Evolutionary conservation across 306 rosid genomes (phyloP).

Genomic region (Rosa lucieae): DNA sequence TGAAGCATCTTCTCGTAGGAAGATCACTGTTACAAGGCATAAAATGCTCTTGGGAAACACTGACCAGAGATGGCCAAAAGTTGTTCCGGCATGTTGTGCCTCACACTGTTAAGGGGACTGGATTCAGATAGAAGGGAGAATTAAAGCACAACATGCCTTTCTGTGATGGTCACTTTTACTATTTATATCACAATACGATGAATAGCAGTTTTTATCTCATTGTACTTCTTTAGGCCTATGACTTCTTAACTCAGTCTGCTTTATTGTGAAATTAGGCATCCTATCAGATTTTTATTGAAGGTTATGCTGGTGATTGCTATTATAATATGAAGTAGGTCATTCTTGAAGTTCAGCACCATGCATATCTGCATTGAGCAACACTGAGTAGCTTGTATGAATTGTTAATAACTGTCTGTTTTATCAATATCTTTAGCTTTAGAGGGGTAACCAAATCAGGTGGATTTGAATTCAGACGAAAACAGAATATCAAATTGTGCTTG

Average conservation of each 20-base stretch:
- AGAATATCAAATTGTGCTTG: neutral
- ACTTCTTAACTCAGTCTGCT: neutral
- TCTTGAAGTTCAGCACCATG: neutral
- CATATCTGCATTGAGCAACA: neutral
- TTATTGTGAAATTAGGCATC: neutral
- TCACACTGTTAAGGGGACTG: neutral
- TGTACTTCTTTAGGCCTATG: neutral
- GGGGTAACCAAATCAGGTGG: neutral
- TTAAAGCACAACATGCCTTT: neutral
- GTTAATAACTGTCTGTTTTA: neutral
- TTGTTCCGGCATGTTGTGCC: neutral
- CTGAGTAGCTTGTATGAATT: neutral
- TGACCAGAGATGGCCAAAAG: neutral
- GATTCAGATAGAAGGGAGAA: neutral
- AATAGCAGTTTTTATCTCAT: neutral
- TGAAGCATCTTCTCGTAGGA: neutral
- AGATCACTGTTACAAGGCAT: neutral
- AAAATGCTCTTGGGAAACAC: neutral
- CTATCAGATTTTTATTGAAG: neutral
- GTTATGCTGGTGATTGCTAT: neutral
- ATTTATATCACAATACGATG: neutral
- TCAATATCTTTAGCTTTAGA: neutral
- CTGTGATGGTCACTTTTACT: neutral
- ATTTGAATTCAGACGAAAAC: neutral
- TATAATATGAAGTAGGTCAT: neutral